phyloP scores from a whole-genome alignment of 192 early-diverging fungal species.

The Coemansia sp. region DNA sequence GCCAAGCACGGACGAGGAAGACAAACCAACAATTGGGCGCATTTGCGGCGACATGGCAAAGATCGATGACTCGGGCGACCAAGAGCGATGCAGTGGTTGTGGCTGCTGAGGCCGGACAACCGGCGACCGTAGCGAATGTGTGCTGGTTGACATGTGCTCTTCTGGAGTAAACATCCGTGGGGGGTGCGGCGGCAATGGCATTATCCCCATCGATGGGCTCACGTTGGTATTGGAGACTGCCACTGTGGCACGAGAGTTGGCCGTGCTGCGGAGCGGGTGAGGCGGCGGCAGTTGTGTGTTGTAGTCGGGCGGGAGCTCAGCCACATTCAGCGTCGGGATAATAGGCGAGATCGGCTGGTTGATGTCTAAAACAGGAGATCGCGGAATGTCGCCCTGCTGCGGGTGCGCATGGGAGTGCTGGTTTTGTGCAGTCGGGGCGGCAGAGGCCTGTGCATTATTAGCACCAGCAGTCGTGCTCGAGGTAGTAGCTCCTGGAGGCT shows the following conservation, averaged over 20 bases:
- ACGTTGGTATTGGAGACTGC: constrained; percentile 13
- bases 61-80: constrained; percentile 27
- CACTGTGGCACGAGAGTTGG: constrained; percentile 32
- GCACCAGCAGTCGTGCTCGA: not conserved
- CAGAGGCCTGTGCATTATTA: not conserved
- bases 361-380: not conserved
- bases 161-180: constrained; percentile 49
- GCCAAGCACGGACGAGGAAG: constrained; percentile 29
- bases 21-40: constrained; percentile 40
- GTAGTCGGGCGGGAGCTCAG: constrained; percentile 50
- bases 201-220: constrained; percentile 28
- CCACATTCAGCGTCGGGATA: not conserved
- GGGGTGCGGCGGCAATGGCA: constrained; percentile 10
- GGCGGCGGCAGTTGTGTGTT: constrained; percentile 56
- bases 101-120: constrained; percentile 10
- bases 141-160: constrained; percentile 18
- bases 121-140: not conserved
- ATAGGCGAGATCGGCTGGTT: constrained; percentile 8
- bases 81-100: constrained; percentile 20
- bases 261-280: constrained; percentile 40
- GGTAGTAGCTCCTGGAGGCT: constrained; percentile 10
- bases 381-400: not conserved
- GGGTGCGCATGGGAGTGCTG: not conserved
- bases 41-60: constrained; percentile 34
- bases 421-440: not conserved